Conservation (phyloP, 352 stramenopile species). For the Globisporangium recalcitrans region DNA sequence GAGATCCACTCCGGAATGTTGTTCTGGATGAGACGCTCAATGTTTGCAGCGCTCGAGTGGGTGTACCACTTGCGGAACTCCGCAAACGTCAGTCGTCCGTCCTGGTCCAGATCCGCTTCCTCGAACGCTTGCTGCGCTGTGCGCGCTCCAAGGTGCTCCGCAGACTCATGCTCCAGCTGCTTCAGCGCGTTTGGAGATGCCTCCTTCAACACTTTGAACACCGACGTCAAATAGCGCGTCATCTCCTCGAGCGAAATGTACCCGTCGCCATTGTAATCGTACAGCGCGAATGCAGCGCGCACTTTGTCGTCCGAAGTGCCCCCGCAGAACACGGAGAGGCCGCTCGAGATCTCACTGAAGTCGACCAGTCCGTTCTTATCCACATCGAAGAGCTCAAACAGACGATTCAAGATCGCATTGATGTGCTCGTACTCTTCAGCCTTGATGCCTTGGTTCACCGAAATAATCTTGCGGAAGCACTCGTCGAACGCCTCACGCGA, state of each 20-base stretch:
- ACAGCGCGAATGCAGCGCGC: constrained; percentile 69
- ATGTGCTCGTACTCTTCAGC: constrained; percentile 57
- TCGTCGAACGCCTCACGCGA: constrained; percentile 67
- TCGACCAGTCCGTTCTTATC: constrained; percentile 85
- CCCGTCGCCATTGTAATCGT: constrained; percentile 83
- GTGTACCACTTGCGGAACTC: constrained; percentile 86
- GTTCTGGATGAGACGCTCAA: constrained; percentile 75
- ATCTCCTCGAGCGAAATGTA: constrained; percentile 85
- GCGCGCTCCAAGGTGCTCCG: constrained; percentile 50
- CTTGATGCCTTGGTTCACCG: constrained; percentile 43
- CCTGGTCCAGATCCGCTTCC: constrained; percentile 63
- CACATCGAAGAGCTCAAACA: constrained; percentile 82
- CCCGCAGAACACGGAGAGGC: constrained; percentile 81
- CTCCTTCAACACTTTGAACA: constrained; percentile 83
- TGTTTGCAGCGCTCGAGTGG: constrained; percentile 62
- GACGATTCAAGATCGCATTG: constrained; percentile 61
- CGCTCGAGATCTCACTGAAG: constrained; percentile 83
- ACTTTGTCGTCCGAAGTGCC: constrained; percentile 76
- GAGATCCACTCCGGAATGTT: constrained; percentile 75
- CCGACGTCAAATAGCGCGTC: constrained; percentile 75
- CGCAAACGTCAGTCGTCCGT: constrained; percentile 62
- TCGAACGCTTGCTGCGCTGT: constrained; percentile 74
- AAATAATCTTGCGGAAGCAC: constrained; percentile 75
- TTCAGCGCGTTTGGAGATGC: constrained; percentile 44
- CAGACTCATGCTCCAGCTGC: constrained; percentile 45